A percentile compares a stretch with the other conserved stretches of the same genome.
phyloP scores from a whole-genome alignment of 495 filamentous ascomycete genomes.

The Neurospora hispaniola region DNA sequence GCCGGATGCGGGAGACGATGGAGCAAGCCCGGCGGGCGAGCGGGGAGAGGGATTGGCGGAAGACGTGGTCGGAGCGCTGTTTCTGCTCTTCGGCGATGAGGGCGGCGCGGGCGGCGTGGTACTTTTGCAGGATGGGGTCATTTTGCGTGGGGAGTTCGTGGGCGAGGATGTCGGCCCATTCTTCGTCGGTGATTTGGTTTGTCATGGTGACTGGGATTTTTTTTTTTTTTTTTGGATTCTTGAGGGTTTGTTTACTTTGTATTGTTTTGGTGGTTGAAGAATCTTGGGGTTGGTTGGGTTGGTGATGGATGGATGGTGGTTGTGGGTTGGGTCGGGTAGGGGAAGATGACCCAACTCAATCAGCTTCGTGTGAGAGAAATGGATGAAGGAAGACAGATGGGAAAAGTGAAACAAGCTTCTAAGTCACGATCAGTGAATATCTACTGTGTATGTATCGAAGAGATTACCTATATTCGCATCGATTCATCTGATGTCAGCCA shows the following conservation, averaged over 20 bases:
- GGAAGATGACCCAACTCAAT: background rate
- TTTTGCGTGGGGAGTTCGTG: slow-evolving; percentile 41
- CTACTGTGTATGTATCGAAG: background rate
- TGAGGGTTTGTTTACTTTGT: background rate
- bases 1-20: slow-evolving; percentile 69
- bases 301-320: background rate
- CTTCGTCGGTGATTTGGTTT: slow-evolving; percentile 32
- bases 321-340: background rate
- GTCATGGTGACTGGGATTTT: background rate
- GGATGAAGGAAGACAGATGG: background rate
- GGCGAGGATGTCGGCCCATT: slow-evolving; percentile 41
- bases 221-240: too few relatives aligned
- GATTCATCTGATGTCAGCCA: background rate
- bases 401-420: background rate
- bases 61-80: slow-evolving; percentile 58
- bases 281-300: background rate
- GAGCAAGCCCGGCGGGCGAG: slow-evolving; percentile 57
- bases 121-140: slow-evolving; percentile 71
- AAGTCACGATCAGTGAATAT: background rate
- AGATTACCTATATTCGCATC: background rate
- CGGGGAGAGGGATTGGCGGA: slow-evolving; percentile 13
- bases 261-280: background rate
- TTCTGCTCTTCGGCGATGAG: slow-evolving; percentile 68
- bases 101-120: slow-evolving; percentile 63
- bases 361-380: background rate